Base-by-base conservation (phyloP, 1,284 basidiomycete species). In the Anthracocystis setariae region DNA sequence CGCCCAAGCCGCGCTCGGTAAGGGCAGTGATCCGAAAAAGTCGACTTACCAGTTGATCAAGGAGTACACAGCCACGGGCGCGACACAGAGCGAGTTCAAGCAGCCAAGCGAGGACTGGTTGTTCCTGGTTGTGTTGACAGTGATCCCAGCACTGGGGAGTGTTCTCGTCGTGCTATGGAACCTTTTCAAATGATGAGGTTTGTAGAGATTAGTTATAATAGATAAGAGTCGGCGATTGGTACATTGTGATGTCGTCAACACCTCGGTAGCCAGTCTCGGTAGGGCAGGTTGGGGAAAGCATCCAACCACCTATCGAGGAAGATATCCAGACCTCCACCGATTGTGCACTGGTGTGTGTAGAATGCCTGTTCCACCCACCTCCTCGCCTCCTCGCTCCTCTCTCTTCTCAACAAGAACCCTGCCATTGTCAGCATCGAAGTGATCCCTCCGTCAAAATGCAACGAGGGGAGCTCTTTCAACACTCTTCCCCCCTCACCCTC, bases 391-490 rank as follows among this genome's bases (percentile, higher is more conserved):
- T 48, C 43, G 32, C 7, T 39, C 33, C 49, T 50, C 15, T 33
- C 27, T 33, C 53, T 29, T 38, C 29, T 52, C 35, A 59, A 29
- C 42, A 35, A 46, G 35, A 72, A 38, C 35, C 35, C 32, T 2
- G 73, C 66, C 15, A 79, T 56, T 3, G 55, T 53, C 15, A 79
- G 60, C 68, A 79, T 72, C 37, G 74, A 71, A 5, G 58, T 66
- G 44, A 78, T 68, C 1, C 73, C 68, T 1, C 68, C 74, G 57
- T 80, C 77, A 54, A 77, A 75, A 48, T 79, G 73, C 15, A 80
- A 53, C 35, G 62, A 68, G 0, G 78, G 78, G 15, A 74, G 51
- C 23, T 65, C 63, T 17, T 56, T 53, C 38, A 80, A 50, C 5
- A 65, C 54, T n/a, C 55, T 47, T 9, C 32, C 37, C 12, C 23